Evolutionary conservation across 768 basidiomycete genomes (phyloP).

Genomic region (Russula virescens): DNA sequence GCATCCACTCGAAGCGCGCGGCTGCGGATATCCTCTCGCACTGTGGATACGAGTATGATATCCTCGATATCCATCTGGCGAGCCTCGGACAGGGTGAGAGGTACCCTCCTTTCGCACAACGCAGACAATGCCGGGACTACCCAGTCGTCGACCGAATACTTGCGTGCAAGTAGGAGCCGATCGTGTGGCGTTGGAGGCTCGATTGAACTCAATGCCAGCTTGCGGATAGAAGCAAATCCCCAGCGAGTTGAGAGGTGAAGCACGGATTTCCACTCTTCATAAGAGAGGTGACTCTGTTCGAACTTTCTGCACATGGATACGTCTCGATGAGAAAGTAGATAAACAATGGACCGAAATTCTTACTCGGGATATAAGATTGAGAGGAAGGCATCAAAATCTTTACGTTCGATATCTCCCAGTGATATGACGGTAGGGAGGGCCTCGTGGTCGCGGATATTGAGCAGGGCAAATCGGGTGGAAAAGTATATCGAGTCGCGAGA

Average conservation of each 20-base stretch:
- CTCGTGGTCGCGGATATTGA: constrained; percentile 4
- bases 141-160: constrained; percentile 7
- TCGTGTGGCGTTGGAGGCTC: constrained; percentile 3
- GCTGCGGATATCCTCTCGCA: constrained; percentile 6
- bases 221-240: constrained; percentile 29
- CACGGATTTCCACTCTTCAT: constrained; percentile 27
- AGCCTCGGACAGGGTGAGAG: constrained; percentile 12
- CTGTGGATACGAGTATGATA: constrained; percentile 8
- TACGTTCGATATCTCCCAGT: constrained; percentile 1
- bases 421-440: neutral
- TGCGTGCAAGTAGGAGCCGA: constrained; percentile 8
- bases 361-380: constrained; percentile 17
- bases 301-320: neutral
- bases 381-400: constrained; percentile 15
- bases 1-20: neutral
- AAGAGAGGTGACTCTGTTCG: constrained; percentile 5
- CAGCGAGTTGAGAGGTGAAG: constrained; percentile 28
- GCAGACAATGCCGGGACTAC: constrained; percentile 9
- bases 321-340: neutral
- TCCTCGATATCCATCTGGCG: constrained; percentile 11
- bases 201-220: neutral
- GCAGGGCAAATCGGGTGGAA: constrained; percentile 1
- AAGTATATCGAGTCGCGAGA: constrained; percentile 15
- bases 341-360: neutral
- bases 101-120: constrained; percentile 1